Evolutionary conservation across 2,329 filamentous ascomycete genomes (phyloP), one percentile per base, ranked within the genome.

Genomic region (Ascosphaera apis): DNA sequence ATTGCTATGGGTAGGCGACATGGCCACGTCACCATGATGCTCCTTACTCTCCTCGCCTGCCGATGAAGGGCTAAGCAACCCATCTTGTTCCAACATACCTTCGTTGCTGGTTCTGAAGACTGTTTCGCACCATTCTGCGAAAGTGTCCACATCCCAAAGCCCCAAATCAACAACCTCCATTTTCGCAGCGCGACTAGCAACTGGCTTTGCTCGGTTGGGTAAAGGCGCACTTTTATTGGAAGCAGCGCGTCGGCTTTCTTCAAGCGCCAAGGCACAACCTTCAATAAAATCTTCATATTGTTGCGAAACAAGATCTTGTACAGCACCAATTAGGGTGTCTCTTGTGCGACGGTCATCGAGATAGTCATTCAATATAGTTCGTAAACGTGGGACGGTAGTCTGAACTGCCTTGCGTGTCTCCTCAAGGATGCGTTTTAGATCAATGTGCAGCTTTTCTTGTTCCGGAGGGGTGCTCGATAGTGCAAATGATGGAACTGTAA

Each of bases 201-300:
- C 42, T 2, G 43, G 37, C 31, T 50, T 44, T 1, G 51, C 48
- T 39, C 54, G 52, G 37, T 47, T 51, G 43, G 53, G 50, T 13
- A 44, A 49, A 44, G 33, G 47, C 37, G 40, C 46, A 52, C 45
- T 46, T 48, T 19, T 45, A 47, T 38, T 42, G 43, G 38, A 43
- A 41, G 37, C 46, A 46, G 15, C 48, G 48, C 36, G 37, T 38
- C 15, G 40, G 37, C 38, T 43, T 44, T 39, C 45, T 15, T 55
- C 45, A 36, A 60, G 61, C 6, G 56, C 53, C 8, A 48, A 47
- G 7, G 44, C 48, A 41, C 63, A 63, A 16, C 54, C 56, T 19
- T 73, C 68, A 41, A 70, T 71, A 54, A 73, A 76, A 4, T 66
- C 63, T 47, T 76, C 71, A 44, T 77, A 77, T 7, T 60, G 60